Evolutionary conservation across 768 basidiomycete genomes (phyloP), one percentile per base, ranked within the genome.

Genomic region (Antrodiella citrinella): DNA sequence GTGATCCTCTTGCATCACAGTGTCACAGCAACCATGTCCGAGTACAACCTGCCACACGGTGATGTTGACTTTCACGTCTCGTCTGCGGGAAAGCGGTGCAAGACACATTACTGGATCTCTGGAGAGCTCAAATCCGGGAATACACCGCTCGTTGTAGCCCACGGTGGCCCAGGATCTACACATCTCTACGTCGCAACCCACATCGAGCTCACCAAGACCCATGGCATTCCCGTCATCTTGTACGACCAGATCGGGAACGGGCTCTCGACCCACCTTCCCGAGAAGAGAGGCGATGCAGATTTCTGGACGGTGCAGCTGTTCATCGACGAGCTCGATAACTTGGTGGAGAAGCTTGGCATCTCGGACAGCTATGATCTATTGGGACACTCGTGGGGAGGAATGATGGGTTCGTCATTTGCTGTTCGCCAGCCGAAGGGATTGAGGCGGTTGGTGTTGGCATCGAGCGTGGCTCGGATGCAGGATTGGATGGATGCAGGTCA

Each of bases 331-430:
- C 72, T 82, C 26, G 68, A 69, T 22, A 79, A 77, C 47, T 54
- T 82, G 4, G 48, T 81, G 19, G 43, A 55, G 3, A 54, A 73
- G 19, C 64, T 82, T 19, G 68, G 63, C 0, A 70, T 80, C 52
- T 40, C 59, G 9, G 55, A 60, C 4, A 35, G 30, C 30, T 81
- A 71, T 57, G 67, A 72, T 54, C 57, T 81, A 1, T 54, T 72
- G 1, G 81, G 81, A 0, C 80, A 81, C 44, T 79, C 76, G 3
- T 80, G 79, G 79, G 81, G 80, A 11, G 78, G 73, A 1, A 77
- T 77, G 64, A 64, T 81, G 7, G 76, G 65, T 0, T 54, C 64
- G 4, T 67, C 73, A 26, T 75, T 71, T 45, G 73, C 57, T 4
- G 61, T 68, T 26, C 55, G 63, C 12, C 71, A 68, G 20, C 78